Conservation (phyloP, 352 stramenopile genomes). For the Plasmopara muralis region DNA sequence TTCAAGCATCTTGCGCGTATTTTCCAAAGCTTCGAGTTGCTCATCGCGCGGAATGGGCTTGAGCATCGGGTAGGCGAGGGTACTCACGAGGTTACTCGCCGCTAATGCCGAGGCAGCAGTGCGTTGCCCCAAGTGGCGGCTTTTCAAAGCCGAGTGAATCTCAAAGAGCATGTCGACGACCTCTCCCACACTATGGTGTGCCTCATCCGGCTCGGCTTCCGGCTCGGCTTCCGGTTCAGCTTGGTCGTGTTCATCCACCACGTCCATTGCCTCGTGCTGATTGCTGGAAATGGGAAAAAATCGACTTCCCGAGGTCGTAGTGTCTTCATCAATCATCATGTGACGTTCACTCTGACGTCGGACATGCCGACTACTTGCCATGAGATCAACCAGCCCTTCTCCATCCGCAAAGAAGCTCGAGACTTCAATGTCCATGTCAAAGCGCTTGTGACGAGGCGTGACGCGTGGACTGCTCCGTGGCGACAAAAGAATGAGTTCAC, state of each 20-base stretch:
- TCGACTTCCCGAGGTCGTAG: neutral
- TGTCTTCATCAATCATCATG: constrained; percentile 26
- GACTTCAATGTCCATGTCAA: constrained; percentile 85
- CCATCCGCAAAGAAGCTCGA: constrained; percentile 59
- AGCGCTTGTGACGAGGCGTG: constrained; percentile 51
- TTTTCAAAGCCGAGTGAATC: constrained; percentile 79
- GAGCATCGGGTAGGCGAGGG: constrained; percentile 42
- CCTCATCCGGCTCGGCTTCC: constrained; percentile 14
- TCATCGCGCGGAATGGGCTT: constrained; percentile 65
- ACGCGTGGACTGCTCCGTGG: constrained; percentile 54
- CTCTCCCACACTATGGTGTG: constrained; percentile 41
- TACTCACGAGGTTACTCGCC: constrained; percentile 72
- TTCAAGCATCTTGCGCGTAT: constrained; percentile 82
- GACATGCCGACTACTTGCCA: constrained; percentile 23
- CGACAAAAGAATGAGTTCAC: constrained; percentile 69
- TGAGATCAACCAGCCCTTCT: constrained; percentile 60
- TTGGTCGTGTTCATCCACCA: constrained; percentile 11
- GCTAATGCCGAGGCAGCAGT: constrained; percentile 69
- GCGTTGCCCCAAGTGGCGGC: constrained; percentile 60
- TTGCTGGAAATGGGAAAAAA: constrained; percentile 17
- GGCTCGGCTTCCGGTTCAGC: constrained; percentile 28
- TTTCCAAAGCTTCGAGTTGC: constrained; percentile 69
- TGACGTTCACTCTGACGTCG: constrained; percentile 24
- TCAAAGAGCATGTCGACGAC: constrained; percentile 84
- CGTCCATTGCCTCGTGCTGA: constrained; percentile 25